Percentiles rank a stretch among this genome's conserved stretches.
These are phyloP conservation scores for Oidium heveae DNA, from an alignment of 2,329 filamentous ascomycete genomes.

Conservation along the genomic window DNA sequence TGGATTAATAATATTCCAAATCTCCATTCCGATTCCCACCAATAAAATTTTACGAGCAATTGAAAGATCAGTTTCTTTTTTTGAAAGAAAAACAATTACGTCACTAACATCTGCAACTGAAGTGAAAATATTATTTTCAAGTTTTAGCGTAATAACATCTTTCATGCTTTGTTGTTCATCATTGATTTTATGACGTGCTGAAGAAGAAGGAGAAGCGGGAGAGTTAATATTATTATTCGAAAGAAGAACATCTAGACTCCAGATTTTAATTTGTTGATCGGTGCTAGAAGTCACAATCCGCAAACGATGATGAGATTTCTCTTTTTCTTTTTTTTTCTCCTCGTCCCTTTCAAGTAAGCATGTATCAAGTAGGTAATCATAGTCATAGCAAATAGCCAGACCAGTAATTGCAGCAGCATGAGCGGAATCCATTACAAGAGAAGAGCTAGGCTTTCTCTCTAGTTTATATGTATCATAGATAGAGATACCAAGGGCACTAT, in stretches of 20 bases:
- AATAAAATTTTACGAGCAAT: neutral
- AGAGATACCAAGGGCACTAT: constrained; percentile 49
- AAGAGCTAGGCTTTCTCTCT: neutral
- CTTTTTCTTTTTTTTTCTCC: neutral
- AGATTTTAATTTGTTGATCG: constrained; percentile 29
- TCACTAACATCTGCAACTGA: constrained; percentile 1
- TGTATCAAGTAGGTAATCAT: constrained; percentile 2
- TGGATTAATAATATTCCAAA: neutral
- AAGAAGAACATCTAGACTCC: constrained; percentile 18
- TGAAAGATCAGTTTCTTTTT: neutral
- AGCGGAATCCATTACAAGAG: constrained; percentile 24
- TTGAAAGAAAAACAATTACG: neutral
- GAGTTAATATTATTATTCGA: neutral
- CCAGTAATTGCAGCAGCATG: constrained; percentile 52
- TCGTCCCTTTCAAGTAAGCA: too few relatives aligned
- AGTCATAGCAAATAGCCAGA: constrained; percentile 14
- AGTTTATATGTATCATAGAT: constrained; percentile 12
- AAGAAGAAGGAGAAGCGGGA: neutral
- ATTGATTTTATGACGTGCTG: too few relatives aligned
- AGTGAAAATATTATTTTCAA: neutral
- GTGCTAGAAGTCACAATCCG: constrained; percentile 25
- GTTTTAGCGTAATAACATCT: neutral
- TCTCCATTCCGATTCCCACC: constrained; percentile 1
- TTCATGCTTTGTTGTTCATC: neutral
- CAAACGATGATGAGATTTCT: constrained; percentile 1